Conservation (phyloP, 2,329 filamentous ascomycete species). For the Phialocephala subalpina region DNA sequence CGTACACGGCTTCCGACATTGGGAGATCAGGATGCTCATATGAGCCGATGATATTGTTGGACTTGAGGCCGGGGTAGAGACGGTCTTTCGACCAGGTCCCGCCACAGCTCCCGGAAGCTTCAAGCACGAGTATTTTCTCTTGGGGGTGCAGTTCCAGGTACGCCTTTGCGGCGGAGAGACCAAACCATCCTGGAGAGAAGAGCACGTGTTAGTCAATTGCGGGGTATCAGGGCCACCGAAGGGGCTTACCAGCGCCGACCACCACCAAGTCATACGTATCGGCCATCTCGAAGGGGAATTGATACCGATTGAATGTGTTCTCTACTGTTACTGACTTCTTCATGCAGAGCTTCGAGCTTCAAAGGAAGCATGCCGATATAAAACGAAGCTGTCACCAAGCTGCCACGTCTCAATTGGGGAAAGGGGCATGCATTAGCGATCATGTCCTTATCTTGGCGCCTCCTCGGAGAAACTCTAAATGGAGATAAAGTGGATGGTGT, state of each 20-base stretch:
- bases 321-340: background rate
- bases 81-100: constrained; percentile 72
- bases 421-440: too few relatives aligned
- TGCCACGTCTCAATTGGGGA: too few relatives aligned
- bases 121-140: constrained; percentile 64
- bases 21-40: constrained; percentile 80
- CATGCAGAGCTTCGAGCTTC: background rate
- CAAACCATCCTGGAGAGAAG: constrained; percentile 52
- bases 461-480: too few relatives aligned
- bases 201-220: background rate
- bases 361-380: too few relatives aligned
- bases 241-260: background rate
- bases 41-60: constrained; percentile 77
- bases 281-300: background rate
- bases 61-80: constrained; percentile 73
- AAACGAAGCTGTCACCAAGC: too few relatives aligned
- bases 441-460: too few relatives aligned
- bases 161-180: constrained; percentile 67
- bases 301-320: background rate
- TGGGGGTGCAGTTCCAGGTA: constrained; percentile 65
- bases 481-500: too few relatives aligned
- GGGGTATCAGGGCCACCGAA: background rate
- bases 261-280: background rate
- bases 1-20: constrained; percentile 64
- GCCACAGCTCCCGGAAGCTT: constrained; percentile 64